Evolutionary conservation across 345 rosid species (phyloP), one percentile per base, ranked within the genome.

Genomic region (Salix caprea): DNA sequence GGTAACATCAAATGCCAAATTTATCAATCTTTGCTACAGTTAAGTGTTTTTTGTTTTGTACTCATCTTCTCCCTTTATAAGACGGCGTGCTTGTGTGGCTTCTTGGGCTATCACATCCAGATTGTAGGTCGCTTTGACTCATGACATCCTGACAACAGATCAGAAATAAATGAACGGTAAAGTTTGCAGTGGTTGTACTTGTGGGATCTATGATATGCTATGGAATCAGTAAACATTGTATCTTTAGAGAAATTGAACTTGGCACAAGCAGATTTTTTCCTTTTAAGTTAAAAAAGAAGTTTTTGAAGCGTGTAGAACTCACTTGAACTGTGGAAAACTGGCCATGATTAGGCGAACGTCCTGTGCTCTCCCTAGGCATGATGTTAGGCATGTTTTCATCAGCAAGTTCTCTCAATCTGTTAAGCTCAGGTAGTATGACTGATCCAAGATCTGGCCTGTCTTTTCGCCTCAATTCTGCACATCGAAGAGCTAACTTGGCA

Each of bases 371-470:
- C 19, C 72, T 68, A 64, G 19, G 65, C 64, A 69, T 69, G 61
- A 70, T n/a, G 26, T 65, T 67, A 42, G 89, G 80, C 87, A 81
- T 88, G 52, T 68, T 81, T 42, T 79, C 89, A 64, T 88, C 97
- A 1, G 90, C 98, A 48, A 91, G 88, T 28, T 15, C 81, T 76
- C 91, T 90, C 81, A 91, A 76, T 77, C 86, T 86, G 69, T 93
- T 80, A 48, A 93, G 97, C 83, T 85, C 94, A 28, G 96, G 98
- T 74, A 96, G 76, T 42, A 96, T 65, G 6, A 61, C 87, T 11
- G 40, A 78, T 54, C 89, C 88, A 2, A 96, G 92, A 80, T 96
- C 93, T 16, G 99, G 99, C 78, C 99, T 89, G 83, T 96, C 98
- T 83, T 86, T 96, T 40, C 87, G 81, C 80, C 99, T 86, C 81